A percentile compares a stretch with the other conserved stretches of the same genome.
Conservation (phyloP, 345 rosid species). For the Camelina neglecta region DNA sequence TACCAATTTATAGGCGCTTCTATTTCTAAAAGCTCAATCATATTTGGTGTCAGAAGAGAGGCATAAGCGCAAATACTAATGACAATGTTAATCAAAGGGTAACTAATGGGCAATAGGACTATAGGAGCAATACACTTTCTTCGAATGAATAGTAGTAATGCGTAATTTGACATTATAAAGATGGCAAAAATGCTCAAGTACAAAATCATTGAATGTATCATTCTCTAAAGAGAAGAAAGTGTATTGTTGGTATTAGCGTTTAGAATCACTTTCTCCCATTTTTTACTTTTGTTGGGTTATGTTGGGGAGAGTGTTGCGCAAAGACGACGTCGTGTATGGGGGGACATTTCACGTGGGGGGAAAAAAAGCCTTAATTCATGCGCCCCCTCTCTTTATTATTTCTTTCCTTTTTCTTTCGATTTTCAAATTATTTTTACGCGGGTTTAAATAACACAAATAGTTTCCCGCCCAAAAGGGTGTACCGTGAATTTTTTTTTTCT, state of each 20-base stretch:
- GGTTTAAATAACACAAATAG: neutral
- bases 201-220: conserved; percentile 40
- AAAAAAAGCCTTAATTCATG: conserved; percentile 38
- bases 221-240: neutral
- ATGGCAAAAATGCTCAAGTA: neutral
- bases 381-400: neutral
- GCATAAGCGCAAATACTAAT: too few species aligned
- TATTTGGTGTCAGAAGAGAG: too few species aligned
- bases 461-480: conserved; percentile 34
- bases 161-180: too few species aligned
- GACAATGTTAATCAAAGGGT: too few species aligned
- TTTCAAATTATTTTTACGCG: conserved; percentile 22
- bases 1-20: neutral
- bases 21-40: too few species aligned
- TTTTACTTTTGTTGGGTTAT: neutral
- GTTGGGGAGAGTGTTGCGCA: neutral
- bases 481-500: neutral
- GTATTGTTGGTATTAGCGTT: conserved; percentile 14
- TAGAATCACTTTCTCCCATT: neutral
- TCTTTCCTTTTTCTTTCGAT: neutral
- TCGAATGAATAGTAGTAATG: too few species aligned
- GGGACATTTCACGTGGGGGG: conserved; percentile 31
- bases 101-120: too few species aligned
- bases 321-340: conserved; percentile 35
- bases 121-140: too few species aligned